These are phyloP conservation scores for Verticillium albo-atrum DNA, from an alignment of 2,329 filamentous ascomycete genomes.

Conservation along the genomic window DNA sequence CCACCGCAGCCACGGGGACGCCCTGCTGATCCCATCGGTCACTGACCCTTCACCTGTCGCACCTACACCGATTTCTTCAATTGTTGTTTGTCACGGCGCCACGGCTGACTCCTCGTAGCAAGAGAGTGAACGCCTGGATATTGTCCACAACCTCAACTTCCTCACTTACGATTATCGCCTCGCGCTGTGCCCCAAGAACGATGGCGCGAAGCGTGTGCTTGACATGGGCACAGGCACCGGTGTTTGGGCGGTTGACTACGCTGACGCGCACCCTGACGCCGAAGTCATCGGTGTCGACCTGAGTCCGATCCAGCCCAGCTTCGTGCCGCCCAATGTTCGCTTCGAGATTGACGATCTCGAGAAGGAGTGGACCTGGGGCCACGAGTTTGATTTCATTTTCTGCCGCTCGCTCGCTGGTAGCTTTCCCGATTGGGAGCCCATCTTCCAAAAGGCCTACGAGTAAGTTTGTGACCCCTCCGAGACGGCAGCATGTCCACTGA, in stretches of 20 bases:
- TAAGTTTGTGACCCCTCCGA: constrained; percentile 3
- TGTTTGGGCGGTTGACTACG: constrained; percentile 41
- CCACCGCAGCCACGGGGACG: not conserved
- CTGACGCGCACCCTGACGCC: constrained; percentile 18
- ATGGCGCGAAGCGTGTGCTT: not conserved
- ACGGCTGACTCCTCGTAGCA: constrained; percentile 5
- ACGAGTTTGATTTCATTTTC: constrained; percentile 27
- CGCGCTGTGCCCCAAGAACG: constrained; percentile 7
- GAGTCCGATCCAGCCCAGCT: constrained; percentile 26
- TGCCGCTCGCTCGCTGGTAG: constrained; percentile 30
- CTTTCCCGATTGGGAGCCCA: constrained; percentile 27
- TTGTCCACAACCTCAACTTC: constrained; percentile 50
- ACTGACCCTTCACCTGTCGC: constrained; percentile 6
- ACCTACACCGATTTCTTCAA: constrained; percentile 19
- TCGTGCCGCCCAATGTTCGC: constrained; percentile 17
- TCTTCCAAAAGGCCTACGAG: constrained; percentile 30
- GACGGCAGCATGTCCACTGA: not conserved
- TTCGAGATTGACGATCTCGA: constrained; percentile 22
- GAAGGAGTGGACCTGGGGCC: constrained; percentile 16
- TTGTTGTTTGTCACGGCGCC: constrained; percentile 10
- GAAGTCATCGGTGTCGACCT: constrained; percentile 28
- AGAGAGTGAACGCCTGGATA: constrained; percentile 50
- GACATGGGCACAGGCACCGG: constrained; percentile 42
- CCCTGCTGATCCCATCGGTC: not conserved
- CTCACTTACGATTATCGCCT: constrained; percentile 28